A percentile compares a stretch with the other conserved stretches of the same genome.
phyloP scores from a whole-genome alignment of 2,329 filamentous ascomycete genomes.

The Fusarium euwallaceae region DNA sequence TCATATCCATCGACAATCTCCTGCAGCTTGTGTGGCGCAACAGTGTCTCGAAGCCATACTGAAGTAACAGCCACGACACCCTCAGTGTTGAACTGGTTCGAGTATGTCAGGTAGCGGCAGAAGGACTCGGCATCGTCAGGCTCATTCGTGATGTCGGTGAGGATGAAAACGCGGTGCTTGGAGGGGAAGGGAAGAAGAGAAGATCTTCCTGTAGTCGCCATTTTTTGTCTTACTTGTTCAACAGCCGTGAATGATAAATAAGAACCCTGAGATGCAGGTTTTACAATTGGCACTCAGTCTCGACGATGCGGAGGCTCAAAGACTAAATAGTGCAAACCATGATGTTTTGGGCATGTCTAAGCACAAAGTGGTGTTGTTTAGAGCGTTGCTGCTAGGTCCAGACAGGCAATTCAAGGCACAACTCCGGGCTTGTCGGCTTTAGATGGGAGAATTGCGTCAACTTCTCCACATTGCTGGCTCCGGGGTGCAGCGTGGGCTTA shows the following conservation, averaged over 20 bases:
- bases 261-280: not conserved
- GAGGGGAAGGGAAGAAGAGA: conserved; percentile 22
- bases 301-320: not conserved
- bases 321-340: not conserved
- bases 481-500: not conserved
- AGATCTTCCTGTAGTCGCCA: not conserved
- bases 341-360: conserved; percentile 10
- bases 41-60: conserved; percentile 57
- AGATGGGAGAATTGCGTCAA: not conserved
- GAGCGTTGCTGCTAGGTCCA: not conserved
- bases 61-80: conserved; percentile 60
- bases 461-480: not conserved
- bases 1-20: conserved; percentile 55
- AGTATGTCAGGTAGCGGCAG: conserved; percentile 59
- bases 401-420: conserved; percentile 7
- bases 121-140: conserved; percentile 60
- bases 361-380: not conserved
- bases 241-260: not conserved
- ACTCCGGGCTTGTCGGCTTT: not conserved
- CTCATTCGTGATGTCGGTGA: conserved; percentile 62
- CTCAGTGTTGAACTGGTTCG: conserved; percentile 60
- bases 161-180: conserved; percentile 56
- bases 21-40: conserved; percentile 56
- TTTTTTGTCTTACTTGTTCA: not conserved
- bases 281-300: too few species aligned